Base-by-base conservation (phyloP, 352 stramenopile species). In the Plasmopara halstedii region DNA sequence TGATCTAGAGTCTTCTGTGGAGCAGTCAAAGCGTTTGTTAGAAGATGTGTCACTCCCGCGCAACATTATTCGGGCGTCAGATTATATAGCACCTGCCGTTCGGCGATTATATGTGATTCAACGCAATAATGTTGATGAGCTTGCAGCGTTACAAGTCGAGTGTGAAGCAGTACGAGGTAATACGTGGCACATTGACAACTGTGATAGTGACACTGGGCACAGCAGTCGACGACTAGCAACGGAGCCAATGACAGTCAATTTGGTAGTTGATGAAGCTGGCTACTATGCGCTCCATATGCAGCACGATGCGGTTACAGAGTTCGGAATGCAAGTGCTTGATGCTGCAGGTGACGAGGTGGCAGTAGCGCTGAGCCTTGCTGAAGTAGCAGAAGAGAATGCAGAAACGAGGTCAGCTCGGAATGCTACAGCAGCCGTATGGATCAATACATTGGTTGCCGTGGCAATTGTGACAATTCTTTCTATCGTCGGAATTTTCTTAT, bases 141-240 rank as follows among this genome's bases (percentile, higher is more conserved):
- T 77, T 18, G 53, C 52, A 25, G 36, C 45, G 13, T 31, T 62
- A 7, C 61, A 68, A 45, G 48, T 39, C 4, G 63, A 71, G 50
- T 77, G 67, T 17, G 67, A 77, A 23, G 53, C 55, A 0, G 68
- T 56, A 2, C 43, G 61, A 1, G 56, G 62, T 19, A 73, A 64
- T 38, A 70, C 56, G 25, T 77, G 67, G 67, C 63, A 77, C 49
- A 62, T 71, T 25, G 63, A 77, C 43, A 63, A 77, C 46, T 77
- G 67, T 31, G 67, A 77, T 32, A 60, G 46, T 7, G 39, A 60
- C 7, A 57, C 44, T n/a, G 60, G 47, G 11, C 67, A 77, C 19
- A 53, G 46, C 10, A 36, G 39, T 47, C 60, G 56, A 23, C 57
- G 50, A 9, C 48, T 68, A 11, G 59, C 56, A 4, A 38, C 63